phyloP scores from a whole-genome alignment of 176 grass and related monocot species.

The Rhipidocladum racemiflorum region DNA sequence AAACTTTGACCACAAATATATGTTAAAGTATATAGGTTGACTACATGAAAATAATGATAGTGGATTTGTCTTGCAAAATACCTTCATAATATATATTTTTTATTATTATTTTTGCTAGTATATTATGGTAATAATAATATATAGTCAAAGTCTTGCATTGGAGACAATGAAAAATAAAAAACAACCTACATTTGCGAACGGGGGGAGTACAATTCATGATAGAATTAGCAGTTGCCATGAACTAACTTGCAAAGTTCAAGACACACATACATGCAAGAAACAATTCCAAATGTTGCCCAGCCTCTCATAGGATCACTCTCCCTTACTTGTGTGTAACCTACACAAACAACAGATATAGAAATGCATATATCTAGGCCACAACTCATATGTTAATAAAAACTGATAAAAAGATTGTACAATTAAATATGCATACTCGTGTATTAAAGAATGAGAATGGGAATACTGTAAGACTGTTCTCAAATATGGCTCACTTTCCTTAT shows the following conservation, averaged over 20 bases:
- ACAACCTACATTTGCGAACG: too few relatives aligned
- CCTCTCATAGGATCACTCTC: constrained; percentile 56
- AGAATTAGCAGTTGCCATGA: background rate
- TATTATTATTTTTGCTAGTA: too few relatives aligned
- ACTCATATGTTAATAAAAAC: background rate
- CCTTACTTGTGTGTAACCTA: constrained; percentile 65
- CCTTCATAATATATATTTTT: too few relatives aligned
- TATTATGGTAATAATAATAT: too few relatives aligned
- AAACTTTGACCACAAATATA: too few relatives aligned
- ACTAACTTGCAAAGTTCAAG: constrained; percentile 22
- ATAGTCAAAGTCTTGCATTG: too few relatives aligned
- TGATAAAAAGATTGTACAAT: background rate
- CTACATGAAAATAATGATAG: too few relatives aligned
- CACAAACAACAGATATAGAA: background rate
- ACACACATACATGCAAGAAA: constrained; percentile 77
- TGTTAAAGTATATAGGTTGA: too few relatives aligned
- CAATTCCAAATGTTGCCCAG: constrained; percentile 79
- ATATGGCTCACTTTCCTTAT: background rate
- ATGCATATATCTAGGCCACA: background rate
- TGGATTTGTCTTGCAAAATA: too few relatives aligned
- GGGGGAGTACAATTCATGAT: background rate
- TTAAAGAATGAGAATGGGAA: background rate
- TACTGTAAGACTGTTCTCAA: background rate
- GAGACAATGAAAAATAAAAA: too few relatives aligned
- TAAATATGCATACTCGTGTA: background rate